These are phyloP conservation scores for Aspergillus fumigatiaffinis DNA, from an alignment of 2,329 filamentous ascomycete species.

Conservation along the genomic window DNA sequence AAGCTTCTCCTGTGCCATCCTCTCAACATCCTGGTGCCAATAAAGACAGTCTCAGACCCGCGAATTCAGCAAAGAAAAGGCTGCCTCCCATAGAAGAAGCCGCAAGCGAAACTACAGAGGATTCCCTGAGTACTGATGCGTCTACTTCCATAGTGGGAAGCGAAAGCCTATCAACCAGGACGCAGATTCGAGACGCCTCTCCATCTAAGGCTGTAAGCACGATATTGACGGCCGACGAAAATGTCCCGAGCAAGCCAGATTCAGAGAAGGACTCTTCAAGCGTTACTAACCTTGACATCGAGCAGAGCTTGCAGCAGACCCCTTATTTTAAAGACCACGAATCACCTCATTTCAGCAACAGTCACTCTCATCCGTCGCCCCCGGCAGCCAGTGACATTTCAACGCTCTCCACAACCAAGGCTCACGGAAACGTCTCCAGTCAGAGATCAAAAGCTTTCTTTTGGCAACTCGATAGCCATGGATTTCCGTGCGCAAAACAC, in stretches of 20 bases:
- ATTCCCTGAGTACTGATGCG: not conserved
- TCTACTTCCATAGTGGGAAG: not conserved
- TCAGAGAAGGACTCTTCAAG: not conserved
- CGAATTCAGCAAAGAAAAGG: constrained; percentile 5
- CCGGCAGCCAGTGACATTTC: not conserved
- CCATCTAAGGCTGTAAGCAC: constrained; percentile 10
- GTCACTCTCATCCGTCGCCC: constrained; percentile 4
- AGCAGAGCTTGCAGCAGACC: not conserved
- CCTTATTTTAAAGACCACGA: not conserved
- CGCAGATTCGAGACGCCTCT: not conserved
- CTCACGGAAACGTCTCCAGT: not conserved
- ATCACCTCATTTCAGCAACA: not conserved
- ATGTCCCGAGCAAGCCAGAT: not conserved
- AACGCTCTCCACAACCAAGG: constrained; percentile 14
- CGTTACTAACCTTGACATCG: not conserved
- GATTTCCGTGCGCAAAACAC: constrained; percentile 39
- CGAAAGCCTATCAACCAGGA: not conserved
- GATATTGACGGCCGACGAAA: constrained; percentile 3
- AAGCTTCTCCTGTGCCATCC: not conserved
- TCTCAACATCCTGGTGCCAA: not conserved
- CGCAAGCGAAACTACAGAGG: not conserved
- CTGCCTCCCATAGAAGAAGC: constrained; percentile 11
- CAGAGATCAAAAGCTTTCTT: constrained; percentile 20
- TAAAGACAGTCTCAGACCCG: not conserved
- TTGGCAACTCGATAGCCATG: constrained; percentile 47